Evolutionary conservation across 2,329 filamentous ascomycete genomes (phyloP).

Genomic region (Nemania sp.): DNA sequence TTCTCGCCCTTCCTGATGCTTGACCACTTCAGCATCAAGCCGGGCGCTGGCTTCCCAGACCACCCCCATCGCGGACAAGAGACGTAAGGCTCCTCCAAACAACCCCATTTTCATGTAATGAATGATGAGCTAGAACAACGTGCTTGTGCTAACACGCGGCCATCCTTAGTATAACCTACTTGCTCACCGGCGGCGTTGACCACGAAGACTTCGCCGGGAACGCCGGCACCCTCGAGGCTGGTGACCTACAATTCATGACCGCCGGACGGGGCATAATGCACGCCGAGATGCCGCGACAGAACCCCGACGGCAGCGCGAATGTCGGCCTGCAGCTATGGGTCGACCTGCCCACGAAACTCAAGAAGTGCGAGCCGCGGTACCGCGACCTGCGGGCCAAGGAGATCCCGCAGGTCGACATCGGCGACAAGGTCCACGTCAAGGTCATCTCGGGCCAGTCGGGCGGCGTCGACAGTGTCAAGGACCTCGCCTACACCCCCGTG

Average conservation of each 20-base stretch:
- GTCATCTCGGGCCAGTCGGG: constrained; percentile 87
- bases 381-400: constrained; percentile 79
- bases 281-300: constrained; percentile 89
- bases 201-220: constrained; percentile 45
- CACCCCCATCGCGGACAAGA: constrained; percentile 85
- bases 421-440: constrained; percentile 79
- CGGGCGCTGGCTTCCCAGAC: constrained; percentile 87
- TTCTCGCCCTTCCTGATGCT: constrained; percentile 96
- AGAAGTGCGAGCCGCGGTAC: constrained; percentile 89
- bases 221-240: constrained; percentile 78
- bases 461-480: constrained; percentile 83
- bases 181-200: constrained; percentile 69
- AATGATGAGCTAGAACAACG: too few species aligned
- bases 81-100: constrained; percentile 41
- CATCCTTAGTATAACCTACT: constrained; percentile 55
- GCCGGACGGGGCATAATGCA: constrained; percentile 91
- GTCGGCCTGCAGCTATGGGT: constrained; percentile 96
- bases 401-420: constrained; percentile 74
- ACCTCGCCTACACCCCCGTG: constrained; percentile 95
- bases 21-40: constrained; percentile 83
- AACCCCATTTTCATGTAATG: neutral
- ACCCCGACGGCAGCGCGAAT: constrained; percentile 75
- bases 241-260: constrained; percentile 99
- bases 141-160: constrained; percentile 6
- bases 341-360: constrained; percentile 80